Percentiles rank a stretch among this genome's conserved stretches.
Conservation (phyloP, 139 green algal genomes). For the Chlamydomonas incerta region DNA sequence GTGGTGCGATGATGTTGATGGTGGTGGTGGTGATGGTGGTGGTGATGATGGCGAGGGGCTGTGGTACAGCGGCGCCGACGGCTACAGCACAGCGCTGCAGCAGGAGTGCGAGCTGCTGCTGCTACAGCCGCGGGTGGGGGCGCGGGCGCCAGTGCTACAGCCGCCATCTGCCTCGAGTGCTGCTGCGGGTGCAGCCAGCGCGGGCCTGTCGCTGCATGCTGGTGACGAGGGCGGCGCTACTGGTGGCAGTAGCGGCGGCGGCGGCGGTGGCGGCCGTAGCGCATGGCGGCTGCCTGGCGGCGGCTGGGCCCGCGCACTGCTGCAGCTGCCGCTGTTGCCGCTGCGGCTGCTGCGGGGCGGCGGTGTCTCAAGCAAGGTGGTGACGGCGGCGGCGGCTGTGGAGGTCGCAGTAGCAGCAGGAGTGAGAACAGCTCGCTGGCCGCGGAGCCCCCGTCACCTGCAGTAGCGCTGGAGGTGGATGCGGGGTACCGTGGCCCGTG, state of each 20-base stretch:
- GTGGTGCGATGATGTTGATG: background rate
- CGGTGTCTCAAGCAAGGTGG: background rate
- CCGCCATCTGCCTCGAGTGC: background rate
- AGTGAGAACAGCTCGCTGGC: no score
- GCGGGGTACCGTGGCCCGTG: background rate
- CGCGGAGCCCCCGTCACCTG: no score
- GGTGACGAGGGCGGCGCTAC: background rate
- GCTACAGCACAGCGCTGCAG: constrained; percentile 11
- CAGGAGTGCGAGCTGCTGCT: background rate
- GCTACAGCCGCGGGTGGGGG: background rate
- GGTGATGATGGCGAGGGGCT: background rate
- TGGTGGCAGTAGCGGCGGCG: no score
- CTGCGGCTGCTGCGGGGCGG: background rate
- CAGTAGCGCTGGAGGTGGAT: background rate
- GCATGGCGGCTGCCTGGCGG: no score
- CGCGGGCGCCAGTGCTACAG: no score
- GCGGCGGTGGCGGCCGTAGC: no score
- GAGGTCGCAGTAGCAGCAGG: background rate
- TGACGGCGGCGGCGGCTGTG: background rate
- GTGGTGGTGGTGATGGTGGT: background rate
- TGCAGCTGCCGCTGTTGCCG: background rate
- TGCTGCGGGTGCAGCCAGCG: no score
- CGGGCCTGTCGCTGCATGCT: background rate
- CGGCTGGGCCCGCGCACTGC: no score
- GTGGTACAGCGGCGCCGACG: constrained; percentile 10